Evolutionary conservation across 106 monocot species (phyloP), one percentile per base, ranked within the genome.

Genomic region (Hemerocallis citrina): DNA sequence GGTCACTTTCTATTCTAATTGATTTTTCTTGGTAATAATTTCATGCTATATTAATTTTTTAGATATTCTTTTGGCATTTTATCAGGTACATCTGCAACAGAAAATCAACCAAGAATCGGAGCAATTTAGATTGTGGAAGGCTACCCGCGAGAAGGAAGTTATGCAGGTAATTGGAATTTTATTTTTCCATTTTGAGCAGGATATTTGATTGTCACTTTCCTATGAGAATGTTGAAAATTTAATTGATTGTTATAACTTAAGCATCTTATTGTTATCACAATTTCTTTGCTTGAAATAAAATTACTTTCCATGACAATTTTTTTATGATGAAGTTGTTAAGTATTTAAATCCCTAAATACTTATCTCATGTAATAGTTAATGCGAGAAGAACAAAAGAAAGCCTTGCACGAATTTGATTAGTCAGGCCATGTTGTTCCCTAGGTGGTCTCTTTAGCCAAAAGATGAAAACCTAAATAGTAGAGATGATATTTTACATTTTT

Each of bases 61-160:
- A 17, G 12, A 19, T 29, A 23, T 31, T 34, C n/a, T 63, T 42
- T n/a, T 2, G 15, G 10, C 50, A 30, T 42, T 20, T 31, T 34
- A 33, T 62, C 61, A 95, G 94, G 98, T 98, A 57, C 81, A 98
- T 62, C 69, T 98, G 58, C 98, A 98, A 75, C 87, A 98, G 32
- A 92, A 88, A 47, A 92, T 92, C 12, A 98, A 98, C 55, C 98
- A 98, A 39, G 98, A 98, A 67, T 98, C 98, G 49, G 98, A 98
- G 40, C 92, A 98, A 45, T 92, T 92, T 55, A 76, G 98, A 57
- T 52, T 66, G n/a, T 98, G 88, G 92, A 98, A 98, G 58, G 92
- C 82, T 68, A 73, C 79, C 33, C 85, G 92, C 8, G 98, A 98
- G 68, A 98, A 98, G 57, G 88, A 98, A 77, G 91, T 98, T 28